A percentile compares a stretch with the other conserved stretches of the same genome.
These are phyloP conservation scores for Ustilago loliicola DNA, from an alignment of 1,284 basidiomycete genomes.

Conservation along the genomic window DNA sequence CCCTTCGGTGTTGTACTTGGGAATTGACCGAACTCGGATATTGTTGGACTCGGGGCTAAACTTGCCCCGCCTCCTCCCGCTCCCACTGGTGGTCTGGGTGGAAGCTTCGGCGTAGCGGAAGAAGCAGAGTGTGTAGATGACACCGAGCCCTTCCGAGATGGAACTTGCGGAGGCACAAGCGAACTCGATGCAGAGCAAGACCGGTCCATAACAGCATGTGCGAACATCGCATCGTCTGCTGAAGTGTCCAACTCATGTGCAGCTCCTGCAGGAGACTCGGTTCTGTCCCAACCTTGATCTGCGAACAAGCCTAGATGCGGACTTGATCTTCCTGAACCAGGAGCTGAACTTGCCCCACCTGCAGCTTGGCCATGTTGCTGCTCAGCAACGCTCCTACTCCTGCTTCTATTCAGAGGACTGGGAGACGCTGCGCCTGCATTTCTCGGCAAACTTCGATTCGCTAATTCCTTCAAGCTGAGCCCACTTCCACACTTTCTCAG, in stretches of 20 bases:
- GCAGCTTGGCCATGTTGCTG: background rate
- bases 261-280: slow-evolving; percentile 15
- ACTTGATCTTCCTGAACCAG: slow-evolving; percentile 19
- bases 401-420: slow-evolving; percentile 5
- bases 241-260: slow-evolving; percentile 37
- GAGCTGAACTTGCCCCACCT: slow-evolving; percentile 4
- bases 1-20: slow-evolving; percentile 6
- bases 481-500: slow-evolving; percentile 36
- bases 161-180: slow-evolving; percentile 11
- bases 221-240: slow-evolving; percentile 41
- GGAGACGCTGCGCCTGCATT: background rate
- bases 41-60: slow-evolving; percentile 33
- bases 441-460: slow-evolving; percentile 23
- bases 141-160: slow-evolving; percentile 29
- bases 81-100: slow-evolving; percentile 24
- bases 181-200: background rate
- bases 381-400: slow-evolving; percentile 19
- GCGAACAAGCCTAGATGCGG: slow-evolving; percentile 4
- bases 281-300: background rate
- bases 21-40: slow-evolving; percentile 46
- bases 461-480: slow-evolving; percentile 35
- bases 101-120: slow-evolving; percentile 20
- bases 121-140: slow-evolving; percentile 24
- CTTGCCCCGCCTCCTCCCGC: background rate
- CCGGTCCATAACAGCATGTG: slow-evolving; percentile 22